Base-by-base conservation (phyloP, 1,139 yeast genomes). In the Kodamaea arcana region DNA sequence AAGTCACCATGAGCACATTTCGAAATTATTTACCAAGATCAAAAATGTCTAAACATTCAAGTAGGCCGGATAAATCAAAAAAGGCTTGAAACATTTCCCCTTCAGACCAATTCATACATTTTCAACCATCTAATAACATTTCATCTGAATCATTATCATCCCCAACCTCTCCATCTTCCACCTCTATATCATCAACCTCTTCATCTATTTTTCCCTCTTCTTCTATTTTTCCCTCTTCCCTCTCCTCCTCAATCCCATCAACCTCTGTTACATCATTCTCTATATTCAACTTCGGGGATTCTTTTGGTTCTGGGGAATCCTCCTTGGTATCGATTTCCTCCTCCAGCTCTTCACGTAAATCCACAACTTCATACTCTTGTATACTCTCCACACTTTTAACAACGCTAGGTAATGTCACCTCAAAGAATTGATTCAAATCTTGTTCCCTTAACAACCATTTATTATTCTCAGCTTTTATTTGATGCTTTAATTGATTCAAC, bases 391-490 rank as follows among this genome's bases (percentile, higher is more conserved):
- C 62, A 21, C 56, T 56, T 4, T 47, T 53, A 22, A 60, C 48
- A 4, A 69, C 59, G 11, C 50, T 52, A 3, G 50, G 44, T 32
- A 71, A 51, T 27, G 61, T 60, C 10, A 51, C 54, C 4, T 51
- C 51, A 28, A 74, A 41, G 42, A 72, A 73, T 28, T 56, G 60
- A 21, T 60, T 56, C 45, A 74, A 56, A 11, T 57, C 56, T 15
- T 53, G 51, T 41, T 70, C 73, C 35, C 73, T 51, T 2, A 52
- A 41, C 6, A 56, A 58, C 78, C 79, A 72, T 39, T 62, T 61
- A 33, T 52, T 57, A 40, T 65, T 69, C 24, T 59, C 54, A 8
- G 54, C 50, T 3, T 48, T 45, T 18, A 66, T 47, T 30, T 62
- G 68, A 33, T 54, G 51, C 39, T 62, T 64, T 15, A 65, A 54